These are phyloP conservation scores for Colletotrichum falcatum DNA, from an alignment of 2,329 filamentous ascomycete genomes.

Conservation along the genomic window DNA sequence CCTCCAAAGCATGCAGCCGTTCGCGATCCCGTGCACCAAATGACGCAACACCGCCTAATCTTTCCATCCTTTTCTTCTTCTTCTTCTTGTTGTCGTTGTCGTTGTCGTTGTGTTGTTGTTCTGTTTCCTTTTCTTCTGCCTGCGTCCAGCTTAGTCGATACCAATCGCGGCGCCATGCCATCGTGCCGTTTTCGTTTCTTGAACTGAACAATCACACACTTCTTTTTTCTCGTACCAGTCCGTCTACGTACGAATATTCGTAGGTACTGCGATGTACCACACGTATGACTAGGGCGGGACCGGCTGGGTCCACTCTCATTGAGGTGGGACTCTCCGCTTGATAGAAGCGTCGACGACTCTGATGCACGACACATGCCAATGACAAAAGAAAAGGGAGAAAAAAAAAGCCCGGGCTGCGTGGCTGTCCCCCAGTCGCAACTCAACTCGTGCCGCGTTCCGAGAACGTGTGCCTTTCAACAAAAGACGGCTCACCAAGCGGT, in stretches of 20 bases:
- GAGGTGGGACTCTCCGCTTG: constrained; percentile 18
- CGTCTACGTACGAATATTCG: too few species aligned
- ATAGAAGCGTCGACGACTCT: constrained; percentile 31
- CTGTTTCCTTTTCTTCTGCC: constrained; percentile 12
- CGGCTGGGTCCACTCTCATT: constrained; percentile 28
- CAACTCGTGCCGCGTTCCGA: not conserved
- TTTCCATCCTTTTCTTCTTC: not conserved
- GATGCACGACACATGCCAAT: constrained; percentile 39
- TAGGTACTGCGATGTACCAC: too few species aligned
- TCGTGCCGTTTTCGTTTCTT: constrained; percentile 15
- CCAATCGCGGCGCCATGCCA: constrained; percentile 14
- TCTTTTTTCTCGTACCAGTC: constrained; percentile 25
- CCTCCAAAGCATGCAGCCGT: not conserved
- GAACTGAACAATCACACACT: constrained; percentile 37
- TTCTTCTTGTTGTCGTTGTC: too few species aligned
- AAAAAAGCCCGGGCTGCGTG: not conserved
- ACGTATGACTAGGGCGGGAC: constrained; percentile 16
- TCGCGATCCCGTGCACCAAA: constrained; percentile 1
- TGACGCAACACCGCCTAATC: constrained; percentile 19
- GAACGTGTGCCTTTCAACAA: not conserved
- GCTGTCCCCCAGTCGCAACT: not conserved
- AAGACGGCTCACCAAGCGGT: not conserved
- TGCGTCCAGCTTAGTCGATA: constrained; percentile 4
- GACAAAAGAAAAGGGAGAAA: constrained; percentile 31
- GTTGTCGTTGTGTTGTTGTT: too few species aligned